Evolutionary conservation across 2,329 filamentous ascomycete species (phyloP).

Genomic region (Zymoseptoria pseudotritici): DNA sequence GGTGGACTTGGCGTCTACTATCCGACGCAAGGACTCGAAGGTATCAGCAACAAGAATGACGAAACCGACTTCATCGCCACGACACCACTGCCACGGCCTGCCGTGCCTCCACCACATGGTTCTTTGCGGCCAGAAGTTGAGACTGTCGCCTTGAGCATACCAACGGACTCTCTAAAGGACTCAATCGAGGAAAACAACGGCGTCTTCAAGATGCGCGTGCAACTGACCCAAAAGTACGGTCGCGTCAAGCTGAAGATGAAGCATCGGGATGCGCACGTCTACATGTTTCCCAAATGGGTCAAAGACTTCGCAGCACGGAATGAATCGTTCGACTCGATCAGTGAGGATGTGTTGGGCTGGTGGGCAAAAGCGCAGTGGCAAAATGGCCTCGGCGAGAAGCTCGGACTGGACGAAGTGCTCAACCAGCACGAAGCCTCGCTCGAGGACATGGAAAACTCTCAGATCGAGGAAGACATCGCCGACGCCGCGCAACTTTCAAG

Average conservation of each 20-base stretch:
- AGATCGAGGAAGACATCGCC: constrained; percentile 17
- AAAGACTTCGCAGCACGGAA: constrained; percentile 75
- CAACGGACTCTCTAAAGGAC: constrained; percentile 83
- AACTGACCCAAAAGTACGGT: constrained; percentile 63
- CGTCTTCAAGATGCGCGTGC: constrained; percentile 63
- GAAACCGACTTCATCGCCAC: constrained; percentile 89
- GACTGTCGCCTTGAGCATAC: constrained; percentile 77
- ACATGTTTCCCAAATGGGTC: constrained; percentile 88
- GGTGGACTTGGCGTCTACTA: constrained; percentile 89
- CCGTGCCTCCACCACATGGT: constrained; percentile 52
- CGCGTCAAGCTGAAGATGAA: constrained; percentile 73
- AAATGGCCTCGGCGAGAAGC: constrained; percentile 66
- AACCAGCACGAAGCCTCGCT: constrained; percentile 32
- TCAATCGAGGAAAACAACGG: constrained; percentile 66
- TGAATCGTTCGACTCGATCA: constrained; percentile 75
- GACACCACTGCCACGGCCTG: constrained; percentile 54
- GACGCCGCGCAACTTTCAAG: constrained; percentile 32
- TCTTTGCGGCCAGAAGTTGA: constrained; percentile 62
- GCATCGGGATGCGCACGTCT: constrained; percentile 86
- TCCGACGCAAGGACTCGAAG: constrained; percentile 65
- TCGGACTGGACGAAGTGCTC: constrained; percentile 63
- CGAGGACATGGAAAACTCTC: constrained; percentile 20
- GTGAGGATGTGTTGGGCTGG: constrained; percentile 87
- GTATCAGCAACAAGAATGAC: constrained; percentile 69
- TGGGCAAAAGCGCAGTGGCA: constrained; percentile 96